Percentiles rank a stretch among this genome's conserved stretches.
phyloP scores from a whole-genome alignment of 1,139 yeast genomes.

The Magnusiomyces suaveolens region DNA sequence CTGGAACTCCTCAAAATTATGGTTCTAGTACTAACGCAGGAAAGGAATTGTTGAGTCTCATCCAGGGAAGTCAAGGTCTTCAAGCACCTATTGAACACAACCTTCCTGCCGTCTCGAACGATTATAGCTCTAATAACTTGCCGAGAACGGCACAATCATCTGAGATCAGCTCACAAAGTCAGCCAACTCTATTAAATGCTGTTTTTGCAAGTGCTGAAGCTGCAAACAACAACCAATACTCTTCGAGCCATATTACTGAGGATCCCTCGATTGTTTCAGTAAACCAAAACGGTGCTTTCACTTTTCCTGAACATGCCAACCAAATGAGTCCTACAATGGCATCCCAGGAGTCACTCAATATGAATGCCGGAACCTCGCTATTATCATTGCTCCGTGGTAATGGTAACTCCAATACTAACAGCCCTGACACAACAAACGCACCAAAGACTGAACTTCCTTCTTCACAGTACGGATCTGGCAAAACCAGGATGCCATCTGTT shows the following conservation, averaged over 20 bases:
- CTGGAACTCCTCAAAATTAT: not conserved
- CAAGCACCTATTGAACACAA: not conserved
- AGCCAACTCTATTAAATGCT: not conserved
- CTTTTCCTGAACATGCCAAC: not conserved
- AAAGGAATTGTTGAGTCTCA: not conserved
- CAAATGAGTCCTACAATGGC: not conserved
- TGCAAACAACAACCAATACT: not conserved
- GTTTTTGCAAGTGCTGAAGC: not conserved
- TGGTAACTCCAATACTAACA: not conserved
- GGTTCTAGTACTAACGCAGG: not conserved
- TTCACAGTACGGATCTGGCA: not conserved
- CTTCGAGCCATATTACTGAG: not conserved
- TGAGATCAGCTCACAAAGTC: not conserved
- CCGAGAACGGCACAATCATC: not conserved
- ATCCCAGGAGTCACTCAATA: not conserved
- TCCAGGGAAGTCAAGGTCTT: not conserved
- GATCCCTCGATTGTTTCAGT: not conserved
- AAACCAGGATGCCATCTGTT: not conserved
- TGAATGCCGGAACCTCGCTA: not conserved
- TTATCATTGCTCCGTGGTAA: not conserved
- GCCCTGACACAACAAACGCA: not conserved
- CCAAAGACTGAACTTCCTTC: not conserved
- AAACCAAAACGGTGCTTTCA: not conserved
- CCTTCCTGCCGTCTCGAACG: not conserved
- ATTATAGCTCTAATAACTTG: not conserved